A percentile compares a stretch with the other conserved stretches of the same genome.
phyloP scores from a whole-genome alignment of 2,329 filamentous ascomycete genomes.

The Scortechinia acanthostroma region DNA sequence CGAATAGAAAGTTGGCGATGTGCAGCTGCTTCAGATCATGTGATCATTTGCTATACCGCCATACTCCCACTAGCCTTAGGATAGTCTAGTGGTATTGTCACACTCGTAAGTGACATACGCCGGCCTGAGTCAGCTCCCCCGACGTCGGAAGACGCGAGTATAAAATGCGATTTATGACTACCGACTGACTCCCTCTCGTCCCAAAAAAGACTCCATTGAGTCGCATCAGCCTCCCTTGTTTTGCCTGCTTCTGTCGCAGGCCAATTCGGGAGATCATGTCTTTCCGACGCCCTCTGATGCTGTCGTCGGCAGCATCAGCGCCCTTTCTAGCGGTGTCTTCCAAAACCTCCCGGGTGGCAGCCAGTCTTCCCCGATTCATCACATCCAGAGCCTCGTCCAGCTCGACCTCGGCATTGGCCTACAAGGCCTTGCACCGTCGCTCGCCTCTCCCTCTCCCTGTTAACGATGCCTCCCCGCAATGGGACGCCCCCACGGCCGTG shows the following conservation, averaged over 20 bases:
- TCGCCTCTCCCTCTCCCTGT: conserved; percentile 73
- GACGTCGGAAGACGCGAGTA: background rate
- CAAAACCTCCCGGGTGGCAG: conserved; percentile 8
- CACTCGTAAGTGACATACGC: too few relatives aligned
- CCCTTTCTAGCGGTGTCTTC: conserved; percentile 6
- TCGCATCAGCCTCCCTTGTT: too few relatives aligned
- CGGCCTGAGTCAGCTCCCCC: background rate
- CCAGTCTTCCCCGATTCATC: conserved; percentile 22
- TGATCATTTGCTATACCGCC: too few relatives aligned
- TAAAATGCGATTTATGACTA: conserved; percentile 1
- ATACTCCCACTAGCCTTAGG: background rate
- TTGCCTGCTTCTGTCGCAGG: background rate
- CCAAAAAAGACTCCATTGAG: too few relatives aligned
- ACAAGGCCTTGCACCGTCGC: conserved; percentile 91
- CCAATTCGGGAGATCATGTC: background rate
- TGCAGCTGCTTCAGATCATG: too few relatives aligned
- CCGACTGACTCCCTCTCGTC: too few relatives aligned
- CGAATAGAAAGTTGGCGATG: too few relatives aligned
- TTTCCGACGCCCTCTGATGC: conserved; percentile 1
- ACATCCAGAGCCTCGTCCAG: conserved; percentile 38
- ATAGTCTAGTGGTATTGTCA: background rate
- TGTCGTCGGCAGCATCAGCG: background rate
- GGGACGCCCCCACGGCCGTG: conserved; percentile 89
- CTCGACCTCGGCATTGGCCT: conserved; percentile 88
- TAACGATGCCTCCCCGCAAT: conserved; percentile 66